Evolutionary conservation across 345 rosid genomes (phyloP).

Genomic region (Mangifera indica): DNA sequence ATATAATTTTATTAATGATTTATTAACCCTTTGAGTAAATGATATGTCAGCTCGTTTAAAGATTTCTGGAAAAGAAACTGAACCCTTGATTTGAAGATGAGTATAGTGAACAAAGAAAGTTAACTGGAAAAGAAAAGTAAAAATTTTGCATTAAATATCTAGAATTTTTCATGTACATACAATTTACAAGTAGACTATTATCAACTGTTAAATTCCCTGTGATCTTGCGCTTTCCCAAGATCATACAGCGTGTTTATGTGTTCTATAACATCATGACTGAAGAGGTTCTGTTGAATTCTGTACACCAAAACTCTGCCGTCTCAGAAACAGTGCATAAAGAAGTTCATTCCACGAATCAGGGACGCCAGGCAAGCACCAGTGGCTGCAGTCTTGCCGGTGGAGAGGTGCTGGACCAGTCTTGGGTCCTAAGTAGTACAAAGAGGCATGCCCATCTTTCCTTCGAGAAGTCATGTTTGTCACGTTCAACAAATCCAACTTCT

Average conservation of each 20-base stretch:
- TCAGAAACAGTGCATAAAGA: constrained; percentile 49
- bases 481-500: constrained; percentile 48
- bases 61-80: too few species aligned
- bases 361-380: constrained; percentile 89
- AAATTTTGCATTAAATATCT: neutral
- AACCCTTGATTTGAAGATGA: too few species aligned
- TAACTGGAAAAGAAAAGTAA: neutral
- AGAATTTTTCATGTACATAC: neutral
- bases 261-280: constrained; percentile 7
- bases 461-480: constrained; percentile 57
- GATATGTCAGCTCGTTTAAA: too few species aligned
- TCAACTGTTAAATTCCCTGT: neutral
- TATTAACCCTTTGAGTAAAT: too few species aligned
- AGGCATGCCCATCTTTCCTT: constrained; percentile 78
- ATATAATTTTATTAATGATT: too few species aligned
- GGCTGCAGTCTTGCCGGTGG: constrained; percentile 82
- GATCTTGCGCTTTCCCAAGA: neutral
- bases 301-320: constrained; percentile 20
- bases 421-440: constrained; percentile 56
- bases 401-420: constrained; percentile 45
- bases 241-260: neutral
- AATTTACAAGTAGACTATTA: neutral
- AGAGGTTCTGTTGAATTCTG: constrained; percentile 16
- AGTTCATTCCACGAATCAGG: constrained; percentile 81
- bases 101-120: too few species aligned